Evolutionary conservation across 768 basidiomycete species (phyloP), one percentile per base, ranked within the genome.

Genomic region (Hortiboletus campestris): DNA sequence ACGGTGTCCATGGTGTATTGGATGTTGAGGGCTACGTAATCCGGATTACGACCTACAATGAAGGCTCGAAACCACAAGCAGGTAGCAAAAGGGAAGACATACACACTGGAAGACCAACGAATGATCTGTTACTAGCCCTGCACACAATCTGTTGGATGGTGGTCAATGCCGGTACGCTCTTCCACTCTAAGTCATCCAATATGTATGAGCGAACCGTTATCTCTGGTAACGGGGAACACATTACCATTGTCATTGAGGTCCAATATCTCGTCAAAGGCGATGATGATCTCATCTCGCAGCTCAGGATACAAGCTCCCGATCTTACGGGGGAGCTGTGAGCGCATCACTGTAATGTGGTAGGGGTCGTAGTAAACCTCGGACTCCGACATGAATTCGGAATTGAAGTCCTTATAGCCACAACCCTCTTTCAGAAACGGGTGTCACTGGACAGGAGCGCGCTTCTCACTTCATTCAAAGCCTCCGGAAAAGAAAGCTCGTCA

Each of bases 41-140:
- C n/a, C n/a, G n/a, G n/a, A n/a, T n/a, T n/a, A n/a, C n/a, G n/a
- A n/a, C n/a, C n/a, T n/a, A n/a, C n/a, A n/a, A n/a, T n/a, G n/a
- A n/a, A n/a, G n/a, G n/a, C n/a, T n/a, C n/a, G n/a, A n/a, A n/a
- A n/a, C n/a, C n/a, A n/a, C n/a, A n/a, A n/a, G n/a, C n/a, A n/a
- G n/a, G n/a, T n/a, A n/a, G n/a, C n/a, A n/a, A n/a, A n/a, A n/a
- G n/a, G n/a, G n/a, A n/a, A n/a, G n/a, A n/a, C n/a, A n/a, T n/a
- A n/a, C n/a, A n/a, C n/a, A n/a, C 25, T 2, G 79, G 78, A 40
- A 74, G 65, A 0, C 81, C 82, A n/a, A 83, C 75, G 51, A 83
- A 79, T 2, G 76, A 49, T 11, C 83, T 74, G 53, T 78, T 80
- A 46, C 69, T 76, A 2, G 72, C 66, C 22, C 77, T 72, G 16